A percentile compares a stretch with the other conserved stretches of the same genome.
phyloP scores from a whole-genome alignment of 768 basidiomycete genomes.

The Tricholomella constricta region DNA sequence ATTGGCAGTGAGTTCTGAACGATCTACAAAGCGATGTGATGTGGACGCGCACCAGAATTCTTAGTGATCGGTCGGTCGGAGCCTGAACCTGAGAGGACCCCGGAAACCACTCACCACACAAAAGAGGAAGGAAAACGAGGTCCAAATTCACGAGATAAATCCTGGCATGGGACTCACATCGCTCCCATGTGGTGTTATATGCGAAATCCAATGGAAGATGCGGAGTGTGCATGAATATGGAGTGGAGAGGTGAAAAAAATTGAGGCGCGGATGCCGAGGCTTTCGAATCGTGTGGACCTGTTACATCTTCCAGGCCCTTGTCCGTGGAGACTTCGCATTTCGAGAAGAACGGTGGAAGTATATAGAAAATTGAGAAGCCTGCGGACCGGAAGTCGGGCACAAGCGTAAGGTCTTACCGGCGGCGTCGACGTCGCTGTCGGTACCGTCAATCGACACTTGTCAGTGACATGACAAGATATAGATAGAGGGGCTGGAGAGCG shows the following conservation, averaged over 20 bases:
- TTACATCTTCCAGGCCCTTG: not conserved
- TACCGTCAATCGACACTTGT: not conserved
- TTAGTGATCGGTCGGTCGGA: not conserved
- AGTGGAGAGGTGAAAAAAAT: not conserved
- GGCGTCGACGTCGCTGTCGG: not conserved
- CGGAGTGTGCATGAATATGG: not conserved
- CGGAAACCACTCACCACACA: not conserved
- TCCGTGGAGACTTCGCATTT: not conserved
- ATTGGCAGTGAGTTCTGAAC: no score
- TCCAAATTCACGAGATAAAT: not conserved
- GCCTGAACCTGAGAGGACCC: slow-evolving; percentile 3
- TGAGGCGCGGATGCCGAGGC: not conserved
- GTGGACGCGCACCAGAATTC: not conserved
- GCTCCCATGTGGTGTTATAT: not conserved
- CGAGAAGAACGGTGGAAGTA: not conserved
- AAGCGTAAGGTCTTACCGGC: not conserved
- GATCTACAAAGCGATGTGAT: not conserved
- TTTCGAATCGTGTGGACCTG: not conserved
- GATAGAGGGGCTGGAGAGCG: not conserved
- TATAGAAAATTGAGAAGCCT: not conserved
- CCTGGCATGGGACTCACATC: not conserved
- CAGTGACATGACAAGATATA: not conserved
- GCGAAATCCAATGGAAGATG: not conserved
- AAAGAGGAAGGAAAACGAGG: no score
- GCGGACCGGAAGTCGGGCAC: not conserved